phyloP scores from a whole-genome alignment of 352 stramenopile species.

The Saprolegnia parasitica region DNA sequence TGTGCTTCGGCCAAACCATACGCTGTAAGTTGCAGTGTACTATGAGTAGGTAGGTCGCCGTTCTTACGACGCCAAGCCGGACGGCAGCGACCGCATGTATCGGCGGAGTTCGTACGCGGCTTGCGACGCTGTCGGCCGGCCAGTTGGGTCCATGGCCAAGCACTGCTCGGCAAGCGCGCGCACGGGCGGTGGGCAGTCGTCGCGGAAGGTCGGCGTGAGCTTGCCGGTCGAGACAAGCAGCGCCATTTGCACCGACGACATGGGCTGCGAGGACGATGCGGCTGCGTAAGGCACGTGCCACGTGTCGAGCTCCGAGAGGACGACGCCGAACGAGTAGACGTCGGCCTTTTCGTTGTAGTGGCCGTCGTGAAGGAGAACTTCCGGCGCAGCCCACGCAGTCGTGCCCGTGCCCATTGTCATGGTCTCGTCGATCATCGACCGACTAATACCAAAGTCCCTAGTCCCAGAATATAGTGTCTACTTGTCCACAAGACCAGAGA shows the following conservation, averaged over 20 bases:
- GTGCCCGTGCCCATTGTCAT: conserved; percentile 39
- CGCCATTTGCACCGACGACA: conserved; percentile 20
- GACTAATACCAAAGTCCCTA: conserved; percentile 40
- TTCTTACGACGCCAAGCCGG: too few relatives aligned
- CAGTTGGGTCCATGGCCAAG: conserved; percentile 19
- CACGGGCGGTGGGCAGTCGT: conserved; percentile 14
- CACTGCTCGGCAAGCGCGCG: conserved; percentile 4
- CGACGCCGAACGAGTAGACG: conserved; percentile 42
- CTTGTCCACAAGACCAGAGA: background rate
- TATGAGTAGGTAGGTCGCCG: too few relatives aligned
- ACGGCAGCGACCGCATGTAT: background rate
- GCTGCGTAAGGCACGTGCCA: conserved; percentile 21
- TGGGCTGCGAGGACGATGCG: background rate
- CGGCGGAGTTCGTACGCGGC: background rate
- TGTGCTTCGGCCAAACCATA: too few relatives aligned
- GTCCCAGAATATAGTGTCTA: background rate
- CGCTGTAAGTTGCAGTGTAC: too few relatives aligned
- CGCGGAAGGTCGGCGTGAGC: conserved; percentile 15
- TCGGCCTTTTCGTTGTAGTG: conserved; percentile 51
- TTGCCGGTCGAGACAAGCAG: conserved; percentile 23
- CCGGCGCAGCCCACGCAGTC: conserved; percentile 37
- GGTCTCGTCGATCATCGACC: conserved; percentile 29
- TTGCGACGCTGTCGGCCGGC: conserved; percentile 15
- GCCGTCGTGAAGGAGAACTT: conserved; percentile 34
- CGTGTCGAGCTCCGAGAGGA: conserved; percentile 39